Percentiles rank a stretch among this genome's conserved stretches.
phyloP scores from a whole-genome alignment of 176 grass and related monocot genomes.

The Oryza nivara region DNA sequence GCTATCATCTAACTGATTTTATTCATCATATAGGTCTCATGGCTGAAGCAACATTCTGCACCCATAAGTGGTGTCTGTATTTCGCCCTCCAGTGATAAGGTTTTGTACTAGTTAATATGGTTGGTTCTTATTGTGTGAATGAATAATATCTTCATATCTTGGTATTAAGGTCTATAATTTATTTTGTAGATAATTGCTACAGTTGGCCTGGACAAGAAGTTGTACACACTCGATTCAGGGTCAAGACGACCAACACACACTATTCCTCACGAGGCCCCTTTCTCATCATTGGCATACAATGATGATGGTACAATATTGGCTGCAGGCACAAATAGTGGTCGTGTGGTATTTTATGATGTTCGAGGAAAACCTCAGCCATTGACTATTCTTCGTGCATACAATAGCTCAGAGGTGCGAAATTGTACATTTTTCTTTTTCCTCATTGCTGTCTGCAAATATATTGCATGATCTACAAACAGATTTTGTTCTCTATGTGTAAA shows the following conservation, averaged over 20 bases:
- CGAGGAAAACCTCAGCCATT: constrained; percentile 92
- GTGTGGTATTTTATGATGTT: constrained; percentile 94
- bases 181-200: constrained; percentile 78
- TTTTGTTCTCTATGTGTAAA: constrained; percentile 1
- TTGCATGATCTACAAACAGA: constrained; percentile 11
- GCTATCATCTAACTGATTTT: constrained; percentile 18
- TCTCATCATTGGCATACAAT: constrained; percentile 90
- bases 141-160: constrained; percentile 27
- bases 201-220: constrained; percentile 95
- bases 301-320: constrained; percentile 90
- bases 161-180: constrained; percentile 30
- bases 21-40: constrained; percentile 63
- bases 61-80: constrained; percentile 93
- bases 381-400: constrained; percentile 87
- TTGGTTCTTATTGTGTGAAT: constrained; percentile 37
- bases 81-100: constrained; percentile 95
- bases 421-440: constrained; percentile 4
- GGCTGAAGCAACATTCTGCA: constrained; percentile 98
- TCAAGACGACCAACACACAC: constrained; percentile 77
- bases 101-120: constrained; percentile 42
- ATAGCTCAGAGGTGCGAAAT: constrained; percentile 81
- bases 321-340: constrained; percentile 93
- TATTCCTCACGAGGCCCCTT: constrained; percentile 87
- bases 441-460: constrained; percentile 19
- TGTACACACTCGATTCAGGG: constrained; percentile 71